Evolutionary conservation across 805 yeast species (phyloP), one percentile per base, ranked within the genome.

Genomic region (Cyberlindnera maritima): DNA sequence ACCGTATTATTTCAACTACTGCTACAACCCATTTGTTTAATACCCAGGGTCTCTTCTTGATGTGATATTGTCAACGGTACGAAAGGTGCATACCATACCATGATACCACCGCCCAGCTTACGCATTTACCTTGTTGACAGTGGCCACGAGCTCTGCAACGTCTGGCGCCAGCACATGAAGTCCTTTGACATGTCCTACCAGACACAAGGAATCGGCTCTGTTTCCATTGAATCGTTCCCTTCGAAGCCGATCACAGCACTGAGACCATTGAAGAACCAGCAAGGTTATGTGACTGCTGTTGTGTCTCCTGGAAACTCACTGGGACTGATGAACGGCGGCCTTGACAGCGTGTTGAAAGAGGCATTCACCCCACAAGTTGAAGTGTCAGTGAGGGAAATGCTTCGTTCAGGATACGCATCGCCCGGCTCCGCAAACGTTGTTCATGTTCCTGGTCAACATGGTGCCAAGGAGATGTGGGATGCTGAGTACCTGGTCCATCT

Each of bases 301-400:
- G 61, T 71, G 0, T 68, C 73, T 1, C 75, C 75, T 1, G 76
- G 75, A 2, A 71, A 71, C 53, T 64, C 71, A 2, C 44, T 67
- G 8, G 75, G 74, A 1, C 58, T 56, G 18, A 61, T 71, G 64
- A 68, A 69, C 4, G 76, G 76, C 7, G 76, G 76, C 0, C 60
- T 70, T 37, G 76, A 71, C 46, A 49, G 48, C 37, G 65, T 64
- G 1, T 47, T 71, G n/a, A 68, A 70, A 2, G 48, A 55, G 4
- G 47, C 61, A 25, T 69, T 63, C 26, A 36, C 36, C 19, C 28
- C 62, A 58, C 43, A 45, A 23, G 39, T 39, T 2, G 55, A 41
- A 12, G 15, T 17, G 8, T 17, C 63, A 1, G 71, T 70, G 39
- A 18, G 52, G 63, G 2, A 60, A 58, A 28, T 28, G 36, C 5